Conservation (phyloP, 768 basidiomycete genomes). For the Lactarius tabidus region DNA sequence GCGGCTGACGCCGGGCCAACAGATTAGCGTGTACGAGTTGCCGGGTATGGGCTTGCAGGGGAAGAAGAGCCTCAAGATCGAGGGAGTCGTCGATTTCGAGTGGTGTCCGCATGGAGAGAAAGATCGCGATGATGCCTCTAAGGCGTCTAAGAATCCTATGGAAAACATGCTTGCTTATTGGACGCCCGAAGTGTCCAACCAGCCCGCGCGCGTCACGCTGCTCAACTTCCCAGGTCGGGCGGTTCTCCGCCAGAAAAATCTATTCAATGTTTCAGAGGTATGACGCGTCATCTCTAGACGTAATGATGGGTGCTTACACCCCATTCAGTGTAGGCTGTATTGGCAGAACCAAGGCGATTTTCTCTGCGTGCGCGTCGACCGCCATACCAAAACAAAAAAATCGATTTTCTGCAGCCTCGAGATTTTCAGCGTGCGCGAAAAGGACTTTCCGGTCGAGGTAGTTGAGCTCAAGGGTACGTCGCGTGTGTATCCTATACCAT, state of each 20-base stretch:
- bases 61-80: conserved; percentile 96
- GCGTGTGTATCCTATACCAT: neutral
- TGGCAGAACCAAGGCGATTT: conserved; percentile 99
- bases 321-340: conserved; percentile 83
- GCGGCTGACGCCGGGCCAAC: conserved; percentile 81
- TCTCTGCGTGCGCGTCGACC: conserved; percentile 98
- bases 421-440: conserved; percentile 95
- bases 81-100: conserved; percentile 96
- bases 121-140: conserved; percentile 67
- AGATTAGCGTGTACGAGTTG: conserved; percentile 95
- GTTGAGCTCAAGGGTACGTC: conserved; percentile 87
- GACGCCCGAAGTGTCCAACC: conserved; percentile 95
- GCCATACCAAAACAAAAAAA: conserved; percentile 98
- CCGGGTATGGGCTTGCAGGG: conserved; percentile 92
- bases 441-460: conserved; percentile 96
- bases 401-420: conserved; percentile 97
- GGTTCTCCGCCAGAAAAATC: conserved; percentile 87
- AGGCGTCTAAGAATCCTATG: conserved; percentile 56
- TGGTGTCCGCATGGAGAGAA: conserved; percentile 94
- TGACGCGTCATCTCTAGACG: conserved; percentile 28
- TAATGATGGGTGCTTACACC: neutral
- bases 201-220: conserved; percentile 95
- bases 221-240: conserved; percentile 82
- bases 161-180: conserved; percentile 97
- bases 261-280: conserved; percentile 97